phyloP scores from a whole-genome alignment of 495 filamentous ascomycete genomes.

The Penicillium bovifimosum region DNA sequence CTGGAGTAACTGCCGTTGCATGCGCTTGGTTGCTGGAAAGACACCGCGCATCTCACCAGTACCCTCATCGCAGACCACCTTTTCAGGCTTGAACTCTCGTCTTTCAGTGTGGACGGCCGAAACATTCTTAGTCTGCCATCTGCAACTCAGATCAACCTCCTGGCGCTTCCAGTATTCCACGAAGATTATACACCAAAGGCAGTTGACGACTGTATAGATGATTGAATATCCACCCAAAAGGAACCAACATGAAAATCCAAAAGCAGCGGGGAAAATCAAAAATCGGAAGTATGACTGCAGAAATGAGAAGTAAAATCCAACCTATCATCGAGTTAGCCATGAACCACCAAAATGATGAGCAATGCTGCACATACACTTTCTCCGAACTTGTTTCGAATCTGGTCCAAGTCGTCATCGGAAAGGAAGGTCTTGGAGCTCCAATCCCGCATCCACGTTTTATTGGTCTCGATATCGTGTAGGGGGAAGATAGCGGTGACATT shows the following conservation, averaged over 20 bases:
- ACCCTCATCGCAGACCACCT: constrained; percentile 66
- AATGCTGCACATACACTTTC: constrained; percentile 57
- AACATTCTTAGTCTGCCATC: constrained; percentile 88
- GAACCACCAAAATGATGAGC: neutral
- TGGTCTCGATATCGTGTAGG: constrained; percentile 81
- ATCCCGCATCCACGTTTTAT: constrained; percentile 82
- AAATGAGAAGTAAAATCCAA: constrained; percentile 96
- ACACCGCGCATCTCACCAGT: constrained; percentile 78
- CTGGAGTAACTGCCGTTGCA: constrained; percentile 75
- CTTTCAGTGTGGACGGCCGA: constrained; percentile 73
- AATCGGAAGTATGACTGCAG: constrained; percentile 88
- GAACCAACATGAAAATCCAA: constrained; percentile 77
- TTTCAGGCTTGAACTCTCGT: constrained; percentile 73
- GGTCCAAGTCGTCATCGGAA: constrained; percentile 67
- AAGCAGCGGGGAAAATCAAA: constrained; percentile 73
- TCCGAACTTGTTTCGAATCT: constrained; percentile 83
- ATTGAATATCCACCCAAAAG: constrained; percentile 79
- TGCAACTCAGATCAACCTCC: constrained; percentile 81
- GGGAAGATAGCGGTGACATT: constrained; percentile 80
- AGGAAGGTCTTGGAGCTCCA: constrained; percentile 82
- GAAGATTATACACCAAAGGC: constrained; percentile 84
- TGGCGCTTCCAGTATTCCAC: constrained; percentile 97
- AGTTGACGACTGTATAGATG: constrained; percentile 75
- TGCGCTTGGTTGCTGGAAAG: constrained; percentile 72
- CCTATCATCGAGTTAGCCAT: constrained; percentile 30